Base-by-base conservation (phyloP, 164 flowering plant genomes). In the Chimonanthus salicifolius region DNA sequence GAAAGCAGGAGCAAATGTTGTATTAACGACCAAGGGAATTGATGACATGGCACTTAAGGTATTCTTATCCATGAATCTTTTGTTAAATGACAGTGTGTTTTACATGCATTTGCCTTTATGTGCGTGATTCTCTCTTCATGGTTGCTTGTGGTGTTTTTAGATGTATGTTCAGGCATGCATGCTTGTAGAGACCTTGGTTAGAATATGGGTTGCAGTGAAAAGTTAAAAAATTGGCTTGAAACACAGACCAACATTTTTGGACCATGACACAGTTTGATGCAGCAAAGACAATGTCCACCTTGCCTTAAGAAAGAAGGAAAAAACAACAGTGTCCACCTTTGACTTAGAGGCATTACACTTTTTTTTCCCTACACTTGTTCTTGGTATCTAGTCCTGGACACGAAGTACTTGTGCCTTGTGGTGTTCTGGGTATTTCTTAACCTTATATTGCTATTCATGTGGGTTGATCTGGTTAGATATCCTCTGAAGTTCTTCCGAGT, bases 31-130 rank as follows among this genome's bases (percentile, higher is more conserved):
- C 6, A 96, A 96, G 80, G 99, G 94, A 75, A 94, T 96, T 79
- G 99, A 96, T 83, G 99, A 96, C 87, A 96, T 94, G 99, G 95
- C 99, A 47, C 94, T 94, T 45, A 96, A 96, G 97, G 99, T 74
- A 88, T 80, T 87, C 64, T 74, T 78, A 48, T 75, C 16, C 47
- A 3, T 47, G 13, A 65, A 74, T 71, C 13, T 21, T 21, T 33
- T n/a, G 13, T 68, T 44, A 18, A 63, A 33, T 21, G 43, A 21
- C 67, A 46, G n/a, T n/a, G 33, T 33, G 33, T 33, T 33, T 33
- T 33, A 33, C 33, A 33, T 33, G 33, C 33, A 33, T 33, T 33
- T 33, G 1, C 33, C 33, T 33, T 33, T 33, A 0, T 33, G 33
- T 49, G 6, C 2, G 51, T 49, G 51, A 5, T 9, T 49, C 7